A percentile compares a stretch with the other conserved stretches of the same genome.
Conservation (phyloP, 2,329 filamentous ascomycete genomes). For the Gliomastix tumulicola region DNA sequence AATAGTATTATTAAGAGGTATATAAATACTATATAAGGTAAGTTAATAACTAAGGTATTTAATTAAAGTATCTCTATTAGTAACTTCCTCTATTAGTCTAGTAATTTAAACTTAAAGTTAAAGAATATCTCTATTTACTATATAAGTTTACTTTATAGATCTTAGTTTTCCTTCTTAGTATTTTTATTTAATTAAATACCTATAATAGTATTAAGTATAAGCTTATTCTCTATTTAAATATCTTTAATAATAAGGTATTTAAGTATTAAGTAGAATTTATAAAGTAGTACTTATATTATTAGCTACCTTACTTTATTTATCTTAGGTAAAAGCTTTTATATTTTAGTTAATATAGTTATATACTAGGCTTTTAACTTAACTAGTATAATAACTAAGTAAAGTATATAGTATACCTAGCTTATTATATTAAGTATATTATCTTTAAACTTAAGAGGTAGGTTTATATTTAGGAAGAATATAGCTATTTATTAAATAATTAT, state of each 20-base stretch:
- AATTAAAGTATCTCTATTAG: neutral
- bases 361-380: conserved; percentile 1
- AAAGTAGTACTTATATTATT: conserved; percentile 1
- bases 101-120: neutral
- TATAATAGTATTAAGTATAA: conserved; percentile 1
- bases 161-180: neutral
- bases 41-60: neutral
- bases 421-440: neutral
- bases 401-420: neutral
- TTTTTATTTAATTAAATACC: neutral
- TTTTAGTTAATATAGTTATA: conserved; percentile 1
- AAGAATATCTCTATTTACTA: neutral
- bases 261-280: neutral
- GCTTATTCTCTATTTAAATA: neutral
- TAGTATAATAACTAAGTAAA: neutral
- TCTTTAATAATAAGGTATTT: conserved; percentile 1
- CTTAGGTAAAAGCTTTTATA: neutral
- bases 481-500: conserved; percentile 1
- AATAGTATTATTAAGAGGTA: neutral
- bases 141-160: neutral
- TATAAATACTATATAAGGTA: conserved; percentile 2
- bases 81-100: neutral
- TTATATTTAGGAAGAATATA: conserved; percentile 1
- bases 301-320: neutral
- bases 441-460: neutral